Evolutionary conservation across 2,329 filamentous ascomycete genomes (phyloP), one percentile per base, ranked within the genome.

Genomic region (Myrmaecium sp.): DNA sequence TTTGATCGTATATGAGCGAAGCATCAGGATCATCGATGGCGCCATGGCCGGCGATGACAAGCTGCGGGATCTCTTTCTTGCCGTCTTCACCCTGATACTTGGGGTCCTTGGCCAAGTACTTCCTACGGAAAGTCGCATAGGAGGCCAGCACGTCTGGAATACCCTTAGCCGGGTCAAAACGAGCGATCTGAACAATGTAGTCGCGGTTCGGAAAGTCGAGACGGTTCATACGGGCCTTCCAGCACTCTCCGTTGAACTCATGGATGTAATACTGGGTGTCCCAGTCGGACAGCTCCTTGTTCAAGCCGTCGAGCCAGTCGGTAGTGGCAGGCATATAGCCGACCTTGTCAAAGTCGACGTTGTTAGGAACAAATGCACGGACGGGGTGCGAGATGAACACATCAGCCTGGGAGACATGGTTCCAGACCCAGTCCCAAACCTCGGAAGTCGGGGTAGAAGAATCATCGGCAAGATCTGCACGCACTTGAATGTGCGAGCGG

Each of bases 351-450:
- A 50, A 52, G 2, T 72, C 68, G 4, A 89, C 75, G 30, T 59
- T 71, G 16, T 60, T 52, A 2, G 80, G 80, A 6, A 89, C 76
- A 37, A 86, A 89, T 14, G 64, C 60, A 21, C 67, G 69, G 28
- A 89, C 77, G 0, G 81, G 80, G 38, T 89, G 80, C 39, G 75
- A 81, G 49, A 89, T 75, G 51, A 84, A 89, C 45, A 82, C 57
- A 48, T 89, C 79, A 6, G 75, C 71, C 2, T 64, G 51, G 41
- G 75, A 62, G 39, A 82, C 77, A 34, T 69, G 67, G 25, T 67
- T 55, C 76, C 76, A 86, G 6, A 89, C 54, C 54, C 72, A 82
- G 16, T 65, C 55, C 79, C 80, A 89, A 8, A 77, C 69, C 34
- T 80, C 72, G 4, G 66, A 65, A 37, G 83, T 77, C 1, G 78